Base-by-base conservation (phyloP, 768 basidiomycete species). In the Leccinum barrowsii region DNA sequence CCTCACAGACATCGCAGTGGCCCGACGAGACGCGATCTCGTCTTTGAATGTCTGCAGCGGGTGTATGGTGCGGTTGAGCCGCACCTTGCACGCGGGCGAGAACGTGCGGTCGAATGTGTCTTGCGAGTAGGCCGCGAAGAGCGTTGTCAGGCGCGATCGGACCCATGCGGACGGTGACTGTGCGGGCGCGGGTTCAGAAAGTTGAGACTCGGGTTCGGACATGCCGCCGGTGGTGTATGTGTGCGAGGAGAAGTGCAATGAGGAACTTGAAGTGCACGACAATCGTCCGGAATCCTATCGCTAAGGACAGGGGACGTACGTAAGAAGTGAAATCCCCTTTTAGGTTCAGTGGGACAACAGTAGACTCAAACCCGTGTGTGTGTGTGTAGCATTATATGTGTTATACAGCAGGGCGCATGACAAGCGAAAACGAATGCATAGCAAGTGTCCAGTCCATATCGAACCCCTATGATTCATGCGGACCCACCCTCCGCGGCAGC, bases 71-170 rank as follows among this genome's bases (percentile, higher is more conserved):
- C 77, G 74, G 56, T 79, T 74, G 35, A 66, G 30, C 13, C 70
- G 62, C 17, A 78, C 64, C 37, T 77, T 68, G 51, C 73, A 72
- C 3, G 62, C 35, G 1, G 71, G 59, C 21, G 77, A 63, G 61
- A 80, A 79, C 8, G 62, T 49, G 22, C 55, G 56, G 17, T 72
- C 67, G 55, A 78, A 71, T n/a, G 64, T 37, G 0, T 56, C 55
- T 4, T 61, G 52, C 52, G 67, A 57, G 11, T 5, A 22, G 3
- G 63, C 64, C 30, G 67, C 63, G 56, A 73, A 76, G 11, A 76
- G 59, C 4, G 58, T 54, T 8, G 68, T 65, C 35, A 77, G 62
- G 11, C 53, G 68, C 3, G 64, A 60, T 52, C 72, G 68, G 40
- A 67, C 48, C 77, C 76, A 79, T 11, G 65, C 32, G 7, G 67